phyloP scores from a whole-genome alignment of 176 grass and related monocot species.

The Alopecurus myosuroides region DNA sequence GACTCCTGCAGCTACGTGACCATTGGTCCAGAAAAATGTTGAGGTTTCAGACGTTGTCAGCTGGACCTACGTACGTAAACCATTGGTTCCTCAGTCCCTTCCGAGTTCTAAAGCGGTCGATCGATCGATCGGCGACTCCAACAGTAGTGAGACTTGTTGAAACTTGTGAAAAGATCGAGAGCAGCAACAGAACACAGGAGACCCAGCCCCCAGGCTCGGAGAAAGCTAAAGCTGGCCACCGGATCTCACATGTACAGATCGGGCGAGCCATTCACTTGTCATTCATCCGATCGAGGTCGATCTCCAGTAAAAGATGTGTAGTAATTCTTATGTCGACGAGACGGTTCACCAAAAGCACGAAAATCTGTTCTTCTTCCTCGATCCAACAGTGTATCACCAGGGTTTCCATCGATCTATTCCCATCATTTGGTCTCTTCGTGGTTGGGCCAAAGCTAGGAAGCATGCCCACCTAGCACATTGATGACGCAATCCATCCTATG shows the following conservation, averaged over 20 bases:
- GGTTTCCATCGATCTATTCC: not conserved
- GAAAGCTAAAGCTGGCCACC: not conserved
- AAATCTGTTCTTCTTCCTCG: not conserved
- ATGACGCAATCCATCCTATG: not conserved
- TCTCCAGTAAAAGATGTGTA: slow-evolving; percentile 8
- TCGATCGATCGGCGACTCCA: slow-evolving; percentile 13
- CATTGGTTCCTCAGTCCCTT: not conserved
- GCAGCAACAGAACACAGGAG: not conserved
- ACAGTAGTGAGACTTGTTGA: not conserved
- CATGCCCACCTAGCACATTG: slow-evolving; percentile 24
- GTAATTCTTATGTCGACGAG: not conserved
- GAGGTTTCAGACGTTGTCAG: not conserved
- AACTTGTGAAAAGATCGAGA: not conserved
- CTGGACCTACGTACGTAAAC: not conserved
- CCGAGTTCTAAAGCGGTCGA: not conserved
- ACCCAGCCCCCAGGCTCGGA: not conserved
- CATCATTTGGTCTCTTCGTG: not conserved
- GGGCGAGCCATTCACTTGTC: not conserved
- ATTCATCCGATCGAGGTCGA: slow-evolving; percentile 15
- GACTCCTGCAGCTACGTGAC: not conserved
- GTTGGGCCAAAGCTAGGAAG: not conserved
- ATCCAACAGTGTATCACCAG: not conserved
- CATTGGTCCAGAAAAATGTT: not conserved
- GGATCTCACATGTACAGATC: not conserved
- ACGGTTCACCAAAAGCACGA: not conserved